These are phyloP conservation scores for Lentinula edodes DNA, from an alignment of 768 basidiomycete genomes.

Conservation along the genomic window DNA sequence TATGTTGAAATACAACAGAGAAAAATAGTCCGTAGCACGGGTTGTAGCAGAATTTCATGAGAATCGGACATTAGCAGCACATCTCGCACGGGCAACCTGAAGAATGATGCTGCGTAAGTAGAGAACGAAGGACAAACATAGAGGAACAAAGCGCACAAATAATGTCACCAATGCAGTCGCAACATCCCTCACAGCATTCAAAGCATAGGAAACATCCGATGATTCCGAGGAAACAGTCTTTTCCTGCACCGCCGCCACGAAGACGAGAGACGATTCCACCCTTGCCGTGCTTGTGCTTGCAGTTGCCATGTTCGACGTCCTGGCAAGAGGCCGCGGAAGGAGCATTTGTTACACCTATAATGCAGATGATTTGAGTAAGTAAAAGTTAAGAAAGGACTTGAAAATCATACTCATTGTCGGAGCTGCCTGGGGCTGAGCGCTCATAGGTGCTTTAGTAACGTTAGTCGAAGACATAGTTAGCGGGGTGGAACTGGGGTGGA, in stretches of 20 bases:
- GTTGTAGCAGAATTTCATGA: not conserved
- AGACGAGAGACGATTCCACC: conserved; percentile 40
- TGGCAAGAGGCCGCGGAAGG: conserved; percentile 20
- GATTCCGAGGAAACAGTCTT: conserved; percentile 62
- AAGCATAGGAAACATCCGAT: conserved; percentile 70
- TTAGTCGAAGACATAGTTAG: conserved; percentile 4
- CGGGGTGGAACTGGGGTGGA: not conserved
- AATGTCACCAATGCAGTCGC: conserved; percentile 67
- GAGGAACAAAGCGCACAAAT: conserved; percentile 44
- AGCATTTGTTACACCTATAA: conserved; percentile 41
- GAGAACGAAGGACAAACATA: not conserved
- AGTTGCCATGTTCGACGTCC: conserved; percentile 23
- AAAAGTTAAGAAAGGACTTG: not conserved
- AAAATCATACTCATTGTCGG: conserved; percentile 53
- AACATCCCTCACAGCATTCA: conserved; percentile 74
- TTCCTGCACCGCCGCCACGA: conserved; percentile 68
- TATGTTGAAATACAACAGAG: not conserved
- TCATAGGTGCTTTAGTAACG: conserved; percentile 29
- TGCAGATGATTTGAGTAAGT: no score
- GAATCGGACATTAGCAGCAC: conserved; percentile 43
- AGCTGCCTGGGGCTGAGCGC: conserved; percentile 53
- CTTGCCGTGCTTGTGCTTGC: conserved; percentile 28
- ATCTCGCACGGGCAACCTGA: conserved; percentile 78
- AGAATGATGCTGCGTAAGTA: not conserved
- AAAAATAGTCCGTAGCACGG: not conserved